Conservation (phyloP, 1,139 yeast genomes). For the Lodderomyces beijingensis region DNA sequence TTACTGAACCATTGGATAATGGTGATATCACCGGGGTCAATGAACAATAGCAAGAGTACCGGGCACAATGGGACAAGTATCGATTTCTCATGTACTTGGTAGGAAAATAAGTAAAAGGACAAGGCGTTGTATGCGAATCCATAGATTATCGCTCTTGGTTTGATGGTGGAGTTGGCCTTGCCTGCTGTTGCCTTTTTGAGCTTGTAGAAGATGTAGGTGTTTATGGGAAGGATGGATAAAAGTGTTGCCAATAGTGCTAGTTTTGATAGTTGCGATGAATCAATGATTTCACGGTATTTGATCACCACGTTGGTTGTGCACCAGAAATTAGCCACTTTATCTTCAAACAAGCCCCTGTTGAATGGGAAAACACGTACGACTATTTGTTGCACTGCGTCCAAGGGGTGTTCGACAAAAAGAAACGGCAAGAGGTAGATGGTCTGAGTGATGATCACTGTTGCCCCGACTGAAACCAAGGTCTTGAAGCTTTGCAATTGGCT, state of each 20-base stretch:
- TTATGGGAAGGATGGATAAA: conserved; percentile 63
- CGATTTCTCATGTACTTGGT: conserved; percentile 94
- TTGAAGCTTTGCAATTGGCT: conserved; percentile 32
- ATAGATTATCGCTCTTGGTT: conserved; percentile 40
- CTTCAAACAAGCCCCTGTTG: conserved; percentile 92
- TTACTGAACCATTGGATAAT: conserved; percentile 86
- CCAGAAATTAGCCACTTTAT: conserved; percentile 97
- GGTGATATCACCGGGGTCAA: conserved; percentile 56
- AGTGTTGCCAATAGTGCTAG: conserved; percentile 64
- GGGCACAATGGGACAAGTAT: conserved; percentile 87
- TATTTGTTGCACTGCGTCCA: conserved; percentile 24
- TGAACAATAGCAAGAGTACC: conserved; percentile 61
- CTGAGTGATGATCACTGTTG: conserved; percentile 58
- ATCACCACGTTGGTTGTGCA: conserved; percentile 77
- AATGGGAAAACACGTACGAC: conserved; percentile 83
- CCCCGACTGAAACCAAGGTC: conserved; percentile 53
- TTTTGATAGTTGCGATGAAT: conserved; percentile 55
- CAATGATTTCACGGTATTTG: conserved; percentile 60
- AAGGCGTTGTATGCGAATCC: conserved; percentile 81
- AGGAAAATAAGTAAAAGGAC: conserved; percentile 85
- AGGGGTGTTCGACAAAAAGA: conserved; percentile 19
- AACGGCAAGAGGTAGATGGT: conserved; percentile 59
- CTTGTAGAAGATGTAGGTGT: conserved; percentile 47
- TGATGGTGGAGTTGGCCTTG: conserved; percentile 3
- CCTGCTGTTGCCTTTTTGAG: conserved; percentile 24